Conservation (phyloP, 768 basidiomycete genomes). For the Lactarius pseudohatsudake region DNA sequence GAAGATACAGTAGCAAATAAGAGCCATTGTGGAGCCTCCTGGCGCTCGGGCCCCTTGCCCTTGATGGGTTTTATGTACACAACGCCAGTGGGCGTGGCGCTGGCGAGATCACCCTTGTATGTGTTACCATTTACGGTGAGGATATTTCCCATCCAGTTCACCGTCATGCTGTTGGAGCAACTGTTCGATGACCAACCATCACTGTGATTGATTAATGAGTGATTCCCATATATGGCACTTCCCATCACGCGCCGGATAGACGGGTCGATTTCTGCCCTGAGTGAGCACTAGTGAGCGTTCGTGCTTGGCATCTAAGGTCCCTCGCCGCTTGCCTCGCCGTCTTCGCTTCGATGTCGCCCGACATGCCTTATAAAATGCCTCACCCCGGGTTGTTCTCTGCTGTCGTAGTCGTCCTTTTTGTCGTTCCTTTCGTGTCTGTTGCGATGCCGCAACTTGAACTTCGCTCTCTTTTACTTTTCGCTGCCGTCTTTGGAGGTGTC, state of each 20-base stretch:
- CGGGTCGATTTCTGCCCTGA: no score
- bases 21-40: neutral
- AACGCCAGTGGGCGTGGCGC: neutral
- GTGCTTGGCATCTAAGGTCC: no score
- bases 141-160: neutral
- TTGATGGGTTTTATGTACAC: neutral
- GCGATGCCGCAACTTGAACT: slow-evolving; percentile 2
- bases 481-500: neutral
- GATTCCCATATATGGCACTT: no score
- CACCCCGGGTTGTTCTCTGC: neutral
- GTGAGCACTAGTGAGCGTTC: no score
- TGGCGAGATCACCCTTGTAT: neutral
- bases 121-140: neutral
- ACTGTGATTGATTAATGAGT: no score
- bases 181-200: no score
- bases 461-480: slow-evolving; percentile 6
- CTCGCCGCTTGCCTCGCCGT: no score
- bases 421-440: neutral
- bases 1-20: no score
- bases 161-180: neutral
- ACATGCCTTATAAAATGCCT: slow-evolving; percentile 11
- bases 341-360: neutral
- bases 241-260: no score
- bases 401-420: neutral
- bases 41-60: neutral